These are phyloP conservation scores for Toxoplasma gondii DNA, from an alignment of 169 alveolate genomes.

Conservation along the genomic window DNA sequence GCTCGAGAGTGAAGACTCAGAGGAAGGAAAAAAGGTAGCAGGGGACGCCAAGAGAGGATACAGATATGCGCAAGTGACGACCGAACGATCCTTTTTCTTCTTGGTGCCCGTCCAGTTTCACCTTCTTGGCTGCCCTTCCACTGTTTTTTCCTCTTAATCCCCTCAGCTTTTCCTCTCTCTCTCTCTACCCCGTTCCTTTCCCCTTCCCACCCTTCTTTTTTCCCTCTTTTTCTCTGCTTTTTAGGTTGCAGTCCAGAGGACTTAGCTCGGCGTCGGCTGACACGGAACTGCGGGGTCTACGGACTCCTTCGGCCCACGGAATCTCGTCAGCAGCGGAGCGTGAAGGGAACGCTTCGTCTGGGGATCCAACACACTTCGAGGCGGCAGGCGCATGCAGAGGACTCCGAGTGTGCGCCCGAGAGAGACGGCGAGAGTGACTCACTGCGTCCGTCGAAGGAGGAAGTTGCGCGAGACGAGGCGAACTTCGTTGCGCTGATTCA, in stretches of 20 bases:
- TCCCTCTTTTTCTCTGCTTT: background rate
- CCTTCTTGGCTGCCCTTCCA: too few species aligned
- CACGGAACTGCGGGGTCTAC: background rate
- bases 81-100: too few species aligned
- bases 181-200: background rate
- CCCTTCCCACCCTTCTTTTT: background rate
- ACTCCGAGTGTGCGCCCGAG: background rate
- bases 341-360: background rate
- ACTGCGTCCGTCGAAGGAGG: background rate
- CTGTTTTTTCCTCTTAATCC: too few species aligned
- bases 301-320: background rate
- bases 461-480: conserved; percentile 21
- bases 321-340: background rate
- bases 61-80: too few species aligned
- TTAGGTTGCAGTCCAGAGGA: conserved; percentile 18
- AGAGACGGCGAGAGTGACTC: background rate
- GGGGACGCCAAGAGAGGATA: background rate
- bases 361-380: background rate
- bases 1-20: too few species aligned
- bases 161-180: background rate
- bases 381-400: background rate
- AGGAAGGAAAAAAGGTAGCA: background rate
- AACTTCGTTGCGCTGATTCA: conserved; percentile 37
- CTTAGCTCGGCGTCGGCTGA: background rate
- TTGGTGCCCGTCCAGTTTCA: too few species aligned